Evolutionary conservation across 1,139 yeast species (phyloP).

Genomic region (Pichia sp.): DNA sequence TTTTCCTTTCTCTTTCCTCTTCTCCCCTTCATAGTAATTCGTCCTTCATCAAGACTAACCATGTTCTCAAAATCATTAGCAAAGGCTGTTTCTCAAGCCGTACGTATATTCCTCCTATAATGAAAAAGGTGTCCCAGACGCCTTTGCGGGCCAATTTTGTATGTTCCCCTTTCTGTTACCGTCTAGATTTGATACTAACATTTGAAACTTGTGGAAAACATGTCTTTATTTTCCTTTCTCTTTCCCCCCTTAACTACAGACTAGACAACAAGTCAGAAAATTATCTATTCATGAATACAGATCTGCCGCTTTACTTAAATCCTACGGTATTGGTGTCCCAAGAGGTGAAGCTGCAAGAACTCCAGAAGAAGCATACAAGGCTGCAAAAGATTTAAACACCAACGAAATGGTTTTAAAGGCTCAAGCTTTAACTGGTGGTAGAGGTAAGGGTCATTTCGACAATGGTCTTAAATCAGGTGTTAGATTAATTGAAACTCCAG

Average conservation of each 20-base stretch:
- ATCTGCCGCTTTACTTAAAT: constrained; percentile 74
- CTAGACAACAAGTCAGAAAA: constrained; percentile 36
- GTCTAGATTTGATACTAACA: no score
- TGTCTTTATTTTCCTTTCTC: no score
- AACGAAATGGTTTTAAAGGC: constrained; percentile 93
- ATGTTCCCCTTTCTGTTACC: no score
- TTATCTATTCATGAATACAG: constrained; percentile 94
- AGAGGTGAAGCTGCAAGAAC: constrained; percentile 87
- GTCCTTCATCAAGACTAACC: no score
- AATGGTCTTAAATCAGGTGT: constrained; percentile 97
- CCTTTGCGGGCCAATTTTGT: no score
- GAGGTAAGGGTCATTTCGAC: constrained; percentile 98
- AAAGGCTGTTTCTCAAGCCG: no score
- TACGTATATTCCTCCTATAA: no score
- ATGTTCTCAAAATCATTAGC: no score
- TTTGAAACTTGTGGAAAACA: no score
- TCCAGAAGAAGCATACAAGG: constrained; percentile 77
- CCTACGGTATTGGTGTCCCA: constrained; percentile 87
- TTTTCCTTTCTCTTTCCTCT: no score
- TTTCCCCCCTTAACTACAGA: not conserved
- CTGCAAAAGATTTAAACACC: constrained; percentile 61
- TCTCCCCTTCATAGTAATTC: no score
- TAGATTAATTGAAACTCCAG: constrained; percentile 75
- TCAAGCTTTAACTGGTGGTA: constrained; percentile 98
- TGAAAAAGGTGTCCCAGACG: no score